Evolutionary conservation across 78 protist species (phyloP).

Genomic region (Dictyostelium intermedium): DNA sequence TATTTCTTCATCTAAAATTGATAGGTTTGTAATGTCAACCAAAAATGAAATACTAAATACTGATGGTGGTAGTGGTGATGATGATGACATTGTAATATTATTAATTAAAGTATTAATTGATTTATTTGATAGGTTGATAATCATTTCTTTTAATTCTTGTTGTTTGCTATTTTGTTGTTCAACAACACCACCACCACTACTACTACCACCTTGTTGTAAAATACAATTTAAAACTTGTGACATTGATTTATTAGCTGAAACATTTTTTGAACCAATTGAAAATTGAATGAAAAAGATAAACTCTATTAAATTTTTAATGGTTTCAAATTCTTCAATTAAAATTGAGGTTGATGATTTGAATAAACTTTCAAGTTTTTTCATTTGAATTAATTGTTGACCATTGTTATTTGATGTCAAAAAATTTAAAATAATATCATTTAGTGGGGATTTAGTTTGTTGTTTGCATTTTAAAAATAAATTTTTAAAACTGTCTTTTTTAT

Average conservation of each 20-base stretch:
- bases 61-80: background rate
- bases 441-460: background rate
- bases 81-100: background rate
- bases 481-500: background rate
- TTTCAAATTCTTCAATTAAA: background rate
- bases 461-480: background rate
- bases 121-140: background rate
- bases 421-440: background rate
- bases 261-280: slow-evolving; percentile 1
- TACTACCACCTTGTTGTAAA: background rate
- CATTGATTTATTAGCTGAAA: slow-evolving; percentile 4
- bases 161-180: no score
- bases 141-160: background rate
- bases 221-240: background rate
- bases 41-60: background rate
- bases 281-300: background rate
- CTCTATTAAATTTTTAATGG: background rate
- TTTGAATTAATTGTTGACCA: slow-evolving; percentile 32
- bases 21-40: background rate
- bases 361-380: slow-evolving; percentile 18
- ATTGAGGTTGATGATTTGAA: background rate
- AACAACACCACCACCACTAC: no score
- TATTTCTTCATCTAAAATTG: background rate
- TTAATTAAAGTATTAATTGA: background rate
- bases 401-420: background rate